Evolutionary conservation across 139 green algal species (phyloP), one percentile per base, ranked within the genome.

Genomic region (Chlamydomonas incerta): DNA sequence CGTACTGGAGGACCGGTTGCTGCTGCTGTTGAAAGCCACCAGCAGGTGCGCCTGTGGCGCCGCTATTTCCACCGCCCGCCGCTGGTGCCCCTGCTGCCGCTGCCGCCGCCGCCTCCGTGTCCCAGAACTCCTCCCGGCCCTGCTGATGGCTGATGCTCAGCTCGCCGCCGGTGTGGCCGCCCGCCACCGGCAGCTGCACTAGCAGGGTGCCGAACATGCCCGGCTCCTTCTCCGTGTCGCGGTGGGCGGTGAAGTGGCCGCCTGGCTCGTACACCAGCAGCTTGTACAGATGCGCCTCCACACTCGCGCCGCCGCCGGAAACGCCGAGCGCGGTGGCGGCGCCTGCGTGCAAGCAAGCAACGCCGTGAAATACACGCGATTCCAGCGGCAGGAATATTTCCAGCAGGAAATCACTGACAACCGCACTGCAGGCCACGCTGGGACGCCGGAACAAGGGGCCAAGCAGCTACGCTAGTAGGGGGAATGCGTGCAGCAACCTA

Each of bases 191-290:
- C 60, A 66, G 60, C 60, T 66, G 60, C 18, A 66, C 24, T 2
- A 66, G 60, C 60, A 66, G 60, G 17, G 60, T 66, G 23, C 60
- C 60, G 60, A 66, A 66, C 60, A 66, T 66, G 60, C 73, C 83
- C 8, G 58, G 10, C 73, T 77, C 74, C 65, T 83, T 80, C 63
- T 81, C 74, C 6, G 67, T 88, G 65, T 85, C 83, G 23, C 70
- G 66, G 68, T 88, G 83, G 31, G 50, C 74, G 37, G 5, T 21
- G 65, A 88, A 88, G 74, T 81, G 67, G 11, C 83, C 74, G 28
- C 80, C 80, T 14, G 2, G 18, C 60, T 66, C 60, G 60, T 66
- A 66, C 23, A 31, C 10, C 18, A 66, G 60, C 23, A 66, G 60
- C 60, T 66, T 66, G 60, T 66, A 66, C 60, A 66, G 60, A 1